Conservation (phyloP, 192 early-diverging fungal species). For the Thamnidium elegans region DNA sequence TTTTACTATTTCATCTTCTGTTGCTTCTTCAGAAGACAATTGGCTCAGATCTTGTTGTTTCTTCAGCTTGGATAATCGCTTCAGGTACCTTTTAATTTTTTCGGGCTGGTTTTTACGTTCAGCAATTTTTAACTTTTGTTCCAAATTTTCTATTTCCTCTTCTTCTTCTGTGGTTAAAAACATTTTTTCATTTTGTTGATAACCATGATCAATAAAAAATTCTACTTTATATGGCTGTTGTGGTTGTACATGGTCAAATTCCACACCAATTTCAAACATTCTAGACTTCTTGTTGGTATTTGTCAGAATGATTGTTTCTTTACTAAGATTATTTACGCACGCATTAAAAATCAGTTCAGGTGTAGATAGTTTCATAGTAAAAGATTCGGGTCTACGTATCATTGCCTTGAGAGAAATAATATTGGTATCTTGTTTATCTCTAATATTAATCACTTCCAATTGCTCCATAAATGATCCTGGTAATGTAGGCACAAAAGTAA, state of each 20-base stretch:
- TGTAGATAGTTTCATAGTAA: slow-evolving; percentile 65
- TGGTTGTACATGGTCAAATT: slow-evolving; percentile 51
- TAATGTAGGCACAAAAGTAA: slow-evolving; percentile 87
- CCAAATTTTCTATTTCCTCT: slow-evolving; percentile 92
- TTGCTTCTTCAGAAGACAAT: not conserved
- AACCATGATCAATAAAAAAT: slow-evolving; percentile 56
- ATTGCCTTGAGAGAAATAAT: slow-evolving; percentile 82
- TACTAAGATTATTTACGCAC: slow-evolving; percentile 46
- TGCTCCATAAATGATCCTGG: slow-evolving; percentile 83
- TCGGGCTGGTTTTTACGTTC: slow-evolving; percentile 80
- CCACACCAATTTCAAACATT: slow-evolving; percentile 70
- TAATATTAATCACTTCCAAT: slow-evolving; percentile 82
- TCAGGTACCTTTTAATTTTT: slow-evolving; percentile 81
- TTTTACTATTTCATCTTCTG: not conserved
- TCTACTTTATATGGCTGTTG: slow-evolving; percentile 37
- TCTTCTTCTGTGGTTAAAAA: slow-evolving; percentile 66
- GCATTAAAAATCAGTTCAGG: slow-evolving; percentile 68
- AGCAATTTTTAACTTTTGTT: slow-evolving; percentile 97
- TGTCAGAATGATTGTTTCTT: slow-evolving; percentile 66
- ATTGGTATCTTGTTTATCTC: slow-evolving; percentile 77
- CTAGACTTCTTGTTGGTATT: slow-evolving; percentile 82
- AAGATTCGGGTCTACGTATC: slow-evolving; percentile 81
- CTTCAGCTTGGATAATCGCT: slow-evolving; percentile 61
- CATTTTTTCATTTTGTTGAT: slow-evolving; percentile 26
- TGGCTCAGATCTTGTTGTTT: not conserved